A percentile compares a stretch with the other conserved stretches of the same genome.
These are phyloP conservation scores for Gymnopilus junonius DNA, from an alignment of 768 basidiomycete species.

Conservation along the genomic window DNA sequence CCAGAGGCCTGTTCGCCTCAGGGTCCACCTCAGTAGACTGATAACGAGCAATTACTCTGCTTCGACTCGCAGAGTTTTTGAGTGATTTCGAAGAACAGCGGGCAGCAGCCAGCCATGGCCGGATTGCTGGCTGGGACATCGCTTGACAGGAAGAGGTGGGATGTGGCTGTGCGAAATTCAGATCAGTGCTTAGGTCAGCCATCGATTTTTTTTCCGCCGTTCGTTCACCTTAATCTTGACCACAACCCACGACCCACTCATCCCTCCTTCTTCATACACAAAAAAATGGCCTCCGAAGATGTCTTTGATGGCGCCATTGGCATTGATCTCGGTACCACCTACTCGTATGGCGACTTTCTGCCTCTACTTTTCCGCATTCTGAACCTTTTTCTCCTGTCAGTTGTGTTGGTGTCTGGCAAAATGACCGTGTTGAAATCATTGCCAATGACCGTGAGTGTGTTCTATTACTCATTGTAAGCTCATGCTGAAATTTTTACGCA, in stretches of 20 bases:
- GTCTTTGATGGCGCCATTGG: slow-evolving; percentile 96
- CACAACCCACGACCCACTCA: slow-evolving; percentile 37
- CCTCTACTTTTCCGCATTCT: slow-evolving; percentile 29
- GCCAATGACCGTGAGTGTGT: slow-evolving; percentile 82
- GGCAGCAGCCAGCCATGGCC: slow-evolving; percentile 41
- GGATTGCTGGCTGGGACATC: slow-evolving; percentile 43
- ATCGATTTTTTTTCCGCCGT: slow-evolving; percentile 52
- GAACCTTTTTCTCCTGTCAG: slow-evolving; percentile 43
- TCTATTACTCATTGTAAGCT: background rate
- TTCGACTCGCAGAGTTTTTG: slow-evolving; percentile 12
- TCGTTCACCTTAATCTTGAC: slow-evolving; percentile 43
- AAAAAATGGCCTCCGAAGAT: slow-evolving; percentile 79
- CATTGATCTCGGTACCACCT: slow-evolving; percentile 95
- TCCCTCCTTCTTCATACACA: slow-evolving; percentile 36
- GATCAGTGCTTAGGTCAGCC: slow-evolving; percentile 60
- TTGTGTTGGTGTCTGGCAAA: slow-evolving; percentile 99
- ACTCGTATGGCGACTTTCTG: slow-evolving; percentile 63
- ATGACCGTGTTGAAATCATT: slow-evolving; percentile 99
- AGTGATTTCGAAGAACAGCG: slow-evolving; percentile 32
- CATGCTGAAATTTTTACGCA: slow-evolving; percentile 32
- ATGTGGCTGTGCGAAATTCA: slow-evolving; percentile 50
- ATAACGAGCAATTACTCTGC: slow-evolving; percentile 19
- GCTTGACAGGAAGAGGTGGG: slow-evolving; percentile 20
- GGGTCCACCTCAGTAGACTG: slow-evolving; percentile 29
- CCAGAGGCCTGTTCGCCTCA: slow-evolving; percentile 30